These are phyloP conservation scores for Boletus bicolor DNA, from an alignment of 768 basidiomycete species.

Conservation along the genomic window DNA sequence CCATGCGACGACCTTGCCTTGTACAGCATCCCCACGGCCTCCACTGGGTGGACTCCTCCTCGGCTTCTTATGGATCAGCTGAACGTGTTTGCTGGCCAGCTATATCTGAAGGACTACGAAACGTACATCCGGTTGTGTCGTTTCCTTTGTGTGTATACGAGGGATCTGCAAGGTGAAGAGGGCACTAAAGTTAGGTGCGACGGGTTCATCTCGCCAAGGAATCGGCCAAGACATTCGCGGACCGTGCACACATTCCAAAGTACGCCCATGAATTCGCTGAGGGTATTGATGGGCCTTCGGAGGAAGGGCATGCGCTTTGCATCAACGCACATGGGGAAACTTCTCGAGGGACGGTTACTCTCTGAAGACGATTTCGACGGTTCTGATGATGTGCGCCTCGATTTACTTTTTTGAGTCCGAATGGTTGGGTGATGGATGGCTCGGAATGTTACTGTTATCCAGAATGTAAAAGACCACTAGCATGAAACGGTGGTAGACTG, in stretches of 20 bases:
- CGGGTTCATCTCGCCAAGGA: slow-evolving; percentile 21
- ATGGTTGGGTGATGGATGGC: not conserved
- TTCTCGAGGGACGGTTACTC: slow-evolving; percentile 31
- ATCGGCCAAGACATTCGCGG: slow-evolving; percentile 9
- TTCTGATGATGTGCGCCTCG: not conserved
- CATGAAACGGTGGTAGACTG: not conserved
- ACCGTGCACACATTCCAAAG: slow-evolving; percentile 27
- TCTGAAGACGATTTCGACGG: slow-evolving; percentile 8
- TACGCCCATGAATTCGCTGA: slow-evolving; percentile 34
- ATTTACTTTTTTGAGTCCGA: too few species aligned
- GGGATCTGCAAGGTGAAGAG: slow-evolving; percentile 8
- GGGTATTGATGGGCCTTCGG: slow-evolving; percentile 24
- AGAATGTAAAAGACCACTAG: not conserved
- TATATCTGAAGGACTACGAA: slow-evolving; percentile 28
- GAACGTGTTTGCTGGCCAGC: slow-evolving; percentile 33
- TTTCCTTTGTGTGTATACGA: slow-evolving; percentile 11
- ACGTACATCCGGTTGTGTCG: slow-evolving; percentile 20
- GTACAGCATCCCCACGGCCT: slow-evolving; percentile 4
- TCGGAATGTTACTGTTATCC: not conserved
- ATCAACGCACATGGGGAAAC: slow-evolving; percentile 41
- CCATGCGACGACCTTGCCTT: slow-evolving; percentile 35
- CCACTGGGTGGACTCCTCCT: not conserved
- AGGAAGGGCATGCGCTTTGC: slow-evolving; percentile 40
- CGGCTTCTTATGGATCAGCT: slow-evolving; percentile 17
- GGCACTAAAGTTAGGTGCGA: slow-evolving; percentile 9